These are phyloP conservation scores for Zostera marina DNA, from an alignment of 116 monocot species.

Conservation along the genomic window DNA sequence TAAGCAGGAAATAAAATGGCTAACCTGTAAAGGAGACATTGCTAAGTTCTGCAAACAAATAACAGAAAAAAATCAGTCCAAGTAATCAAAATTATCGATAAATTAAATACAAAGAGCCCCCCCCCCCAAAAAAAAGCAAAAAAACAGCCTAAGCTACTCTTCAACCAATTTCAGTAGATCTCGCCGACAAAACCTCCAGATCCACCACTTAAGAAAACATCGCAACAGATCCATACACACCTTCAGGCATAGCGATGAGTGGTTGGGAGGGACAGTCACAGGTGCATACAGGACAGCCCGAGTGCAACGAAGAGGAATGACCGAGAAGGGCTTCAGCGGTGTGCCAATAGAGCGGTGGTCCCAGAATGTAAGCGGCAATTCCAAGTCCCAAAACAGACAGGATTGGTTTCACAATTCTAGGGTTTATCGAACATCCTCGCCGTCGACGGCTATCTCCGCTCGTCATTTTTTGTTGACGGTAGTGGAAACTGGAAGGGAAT, in stretches of 20 bases:
- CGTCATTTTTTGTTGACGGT: neutral
- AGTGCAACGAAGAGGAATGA: neutral
- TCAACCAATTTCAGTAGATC: neutral
- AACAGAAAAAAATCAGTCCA: neutral
- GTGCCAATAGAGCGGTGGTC: constrained; percentile 80
- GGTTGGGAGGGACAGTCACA: constrained; percentile 64
- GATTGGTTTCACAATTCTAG: constrained; percentile 19
- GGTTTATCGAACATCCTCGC: constrained; percentile 11
- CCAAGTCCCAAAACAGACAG: constrained; percentile 36
- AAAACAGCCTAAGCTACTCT: too few relatives aligned
- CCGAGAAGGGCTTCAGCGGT: constrained; percentile 29
- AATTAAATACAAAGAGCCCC: neutral
- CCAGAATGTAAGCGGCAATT: constrained; percentile 51
- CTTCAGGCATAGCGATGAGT: constrained; percentile 59
- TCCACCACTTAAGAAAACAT: neutral
- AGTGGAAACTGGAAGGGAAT: too few relatives aligned
- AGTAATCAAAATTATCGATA: neutral
- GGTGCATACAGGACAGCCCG: constrained; percentile 22
- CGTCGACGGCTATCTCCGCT: neutral
- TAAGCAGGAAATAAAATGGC: neutral
- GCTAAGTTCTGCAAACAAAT: constrained; percentile 19
- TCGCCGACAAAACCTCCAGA: neutral
- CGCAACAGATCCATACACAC: constrained; percentile 5
- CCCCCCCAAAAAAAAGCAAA: too few relatives aligned
- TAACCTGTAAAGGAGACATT: constrained; percentile 19